Conservation (phyloP, 2,329 filamentous ascomycete species). For the Berkeleyomyces rouxiae region DNA sequence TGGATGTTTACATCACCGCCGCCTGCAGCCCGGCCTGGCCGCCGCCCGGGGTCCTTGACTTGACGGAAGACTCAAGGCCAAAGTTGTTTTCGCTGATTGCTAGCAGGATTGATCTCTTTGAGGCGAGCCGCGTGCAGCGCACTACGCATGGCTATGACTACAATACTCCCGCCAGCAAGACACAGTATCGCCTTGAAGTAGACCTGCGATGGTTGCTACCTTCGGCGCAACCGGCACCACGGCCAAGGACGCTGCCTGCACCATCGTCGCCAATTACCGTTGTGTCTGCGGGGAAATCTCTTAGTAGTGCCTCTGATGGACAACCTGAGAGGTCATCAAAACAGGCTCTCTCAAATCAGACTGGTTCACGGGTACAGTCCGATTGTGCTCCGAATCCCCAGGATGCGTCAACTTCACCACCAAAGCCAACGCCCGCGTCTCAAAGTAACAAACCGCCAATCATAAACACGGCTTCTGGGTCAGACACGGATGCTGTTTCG, state of each 20-base stretch:
- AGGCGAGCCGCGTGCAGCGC: not conserved
- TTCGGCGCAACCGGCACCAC: not conserved
- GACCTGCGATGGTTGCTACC: slow-evolving; percentile 3
- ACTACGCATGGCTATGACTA: slow-evolving; percentile 11
- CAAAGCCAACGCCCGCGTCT: too few species aligned
- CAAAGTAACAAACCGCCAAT: too few species aligned
- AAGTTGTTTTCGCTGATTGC: slow-evolving; percentile 8
- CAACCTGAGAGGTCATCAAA: not conserved
- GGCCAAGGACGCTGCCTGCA: not conserved
- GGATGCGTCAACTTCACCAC: too few species aligned
- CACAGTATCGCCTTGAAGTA: slow-evolving; percentile 5
- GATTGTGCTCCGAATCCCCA: too few species aligned
- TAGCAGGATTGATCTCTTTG: slow-evolving; percentile 11
- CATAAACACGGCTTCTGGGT: too few species aligned
- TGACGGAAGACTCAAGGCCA: not conserved
- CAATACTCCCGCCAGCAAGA: not conserved
- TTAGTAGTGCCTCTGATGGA: not conserved
- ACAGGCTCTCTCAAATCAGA: not conserved
- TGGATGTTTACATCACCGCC: slow-evolving; percentile 36
- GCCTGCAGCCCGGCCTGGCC: slow-evolving; percentile 35
- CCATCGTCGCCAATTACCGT: not conserved
- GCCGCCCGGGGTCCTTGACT: slow-evolving; percentile 24
- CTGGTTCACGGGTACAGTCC: not conserved
- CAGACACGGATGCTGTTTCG: too few species aligned
- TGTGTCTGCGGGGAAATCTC: not conserved